A percentile compares a stretch with the other conserved stretches of the same genome.
These are phyloP conservation scores for Kodamaea restingae DNA, from an alignment of 805 yeast species.

Conservation along the genomic window DNA sequence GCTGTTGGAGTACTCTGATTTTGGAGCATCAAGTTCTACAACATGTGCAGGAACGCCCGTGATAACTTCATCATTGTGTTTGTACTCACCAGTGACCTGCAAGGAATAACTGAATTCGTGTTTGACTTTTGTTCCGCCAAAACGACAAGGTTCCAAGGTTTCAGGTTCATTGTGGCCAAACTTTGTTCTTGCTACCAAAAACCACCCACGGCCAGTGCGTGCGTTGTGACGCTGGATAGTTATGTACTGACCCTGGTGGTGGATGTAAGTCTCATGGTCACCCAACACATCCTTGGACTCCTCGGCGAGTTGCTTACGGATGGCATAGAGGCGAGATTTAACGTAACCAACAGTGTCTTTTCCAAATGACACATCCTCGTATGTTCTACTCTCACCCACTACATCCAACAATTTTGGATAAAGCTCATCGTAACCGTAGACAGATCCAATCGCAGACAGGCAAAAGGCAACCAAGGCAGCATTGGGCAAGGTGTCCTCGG, in stretches of 20 bases:
- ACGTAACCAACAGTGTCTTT: slow-evolving; percentile 52
- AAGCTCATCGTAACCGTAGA: slow-evolving; percentile 89
- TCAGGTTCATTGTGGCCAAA: slow-evolving; percentile 51
- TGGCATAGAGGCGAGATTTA: slow-evolving; percentile 55
- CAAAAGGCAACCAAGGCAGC: slow-evolving; percentile 94
- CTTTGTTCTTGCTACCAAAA: slow-evolving; percentile 81
- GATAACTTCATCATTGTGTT: slow-evolving; percentile 39
- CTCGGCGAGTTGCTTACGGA: slow-evolving; percentile 54
- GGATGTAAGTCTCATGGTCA: slow-evolving; percentile 85
- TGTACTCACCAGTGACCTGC: slow-evolving; percentile 47
- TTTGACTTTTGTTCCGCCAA: slow-evolving; percentile 58
- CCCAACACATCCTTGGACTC: slow-evolving; percentile 52
- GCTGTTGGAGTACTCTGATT: slow-evolving; percentile 37
- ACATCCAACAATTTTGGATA: slow-evolving; percentile 79
- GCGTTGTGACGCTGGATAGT: slow-evolving; percentile 86
- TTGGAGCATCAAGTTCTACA: slow-evolving; percentile 48
- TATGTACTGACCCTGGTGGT: slow-evolving; percentile 88
- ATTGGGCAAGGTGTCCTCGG: slow-evolving; percentile 90
- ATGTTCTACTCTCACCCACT: slow-evolving; percentile 68
- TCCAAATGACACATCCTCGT: slow-evolving; percentile 61
- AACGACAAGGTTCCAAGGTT: slow-evolving; percentile 49
- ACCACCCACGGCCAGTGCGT: slow-evolving; percentile 82
- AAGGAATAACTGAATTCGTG: slow-evolving; percentile 58
- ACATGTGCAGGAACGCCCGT: slow-evolving; percentile 66
- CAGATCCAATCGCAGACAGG: slow-evolving; percentile 90